phyloP scores from a whole-genome alignment of 1,284 basidiomycete species.

The Ceratobasidium sp. region DNA sequence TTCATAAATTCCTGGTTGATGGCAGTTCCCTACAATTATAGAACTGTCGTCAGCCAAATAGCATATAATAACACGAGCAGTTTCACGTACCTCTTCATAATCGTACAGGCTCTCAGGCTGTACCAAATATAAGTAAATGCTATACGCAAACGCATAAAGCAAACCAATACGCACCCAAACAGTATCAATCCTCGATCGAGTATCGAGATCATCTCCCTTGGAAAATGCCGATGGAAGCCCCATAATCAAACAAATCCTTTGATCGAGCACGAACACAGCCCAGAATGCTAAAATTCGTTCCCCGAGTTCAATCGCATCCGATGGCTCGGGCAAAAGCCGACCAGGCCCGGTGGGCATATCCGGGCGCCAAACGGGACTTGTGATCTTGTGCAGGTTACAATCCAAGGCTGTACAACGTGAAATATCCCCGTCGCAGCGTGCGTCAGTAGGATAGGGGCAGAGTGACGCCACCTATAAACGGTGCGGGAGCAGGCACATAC shows the following conservation, averaged over 20 bases:
- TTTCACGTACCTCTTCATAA: constrained; percentile 4
- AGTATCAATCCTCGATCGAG: constrained; percentile 24
- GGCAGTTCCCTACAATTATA: background rate
- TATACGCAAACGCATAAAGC: background rate
- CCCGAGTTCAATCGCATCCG: constrained; percentile 63
- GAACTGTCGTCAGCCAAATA: background rate
- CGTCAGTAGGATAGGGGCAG: background rate
- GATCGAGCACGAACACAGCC: constrained; percentile 69
- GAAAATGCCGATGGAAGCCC: constrained; percentile 63
- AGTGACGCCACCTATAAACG: background rate
- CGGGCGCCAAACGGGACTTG: constrained; percentile 33
- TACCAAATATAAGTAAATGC: background rate
- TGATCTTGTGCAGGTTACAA: constrained; percentile 41
- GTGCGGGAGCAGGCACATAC: background rate
- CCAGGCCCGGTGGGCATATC: constrained; percentile 42
- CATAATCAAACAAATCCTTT: constrained; percentile 67
- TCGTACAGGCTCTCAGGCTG: constrained; percentile 19
- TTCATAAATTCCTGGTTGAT: constrained; percentile 3
- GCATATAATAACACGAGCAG: background rate
- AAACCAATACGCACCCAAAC: constrained; percentile 14
- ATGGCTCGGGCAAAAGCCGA: constrained; percentile 58
- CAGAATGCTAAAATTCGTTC: constrained; percentile 73
- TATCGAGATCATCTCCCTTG: constrained; percentile 60
- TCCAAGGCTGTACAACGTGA: constrained; percentile 22
- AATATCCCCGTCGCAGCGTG: background rate